Conservation (phyloP, 768 basidiomycete genomes). For the Lyophyllum semitale region DNA sequence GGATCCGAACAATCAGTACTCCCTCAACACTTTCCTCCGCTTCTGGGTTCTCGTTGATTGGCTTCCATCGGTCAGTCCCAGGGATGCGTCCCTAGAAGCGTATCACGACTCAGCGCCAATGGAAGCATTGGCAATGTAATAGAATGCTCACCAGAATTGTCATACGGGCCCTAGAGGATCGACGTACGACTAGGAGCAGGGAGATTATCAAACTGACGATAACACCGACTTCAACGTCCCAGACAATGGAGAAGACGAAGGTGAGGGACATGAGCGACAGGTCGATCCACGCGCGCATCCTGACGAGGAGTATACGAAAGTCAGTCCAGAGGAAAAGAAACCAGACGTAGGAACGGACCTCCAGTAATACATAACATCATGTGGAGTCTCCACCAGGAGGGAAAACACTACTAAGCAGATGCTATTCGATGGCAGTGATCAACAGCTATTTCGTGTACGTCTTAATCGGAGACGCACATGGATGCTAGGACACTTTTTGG, state of each 20-base stretch:
- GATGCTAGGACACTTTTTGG: constrained; percentile 91
- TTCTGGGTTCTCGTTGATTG: constrained; percentile 85
- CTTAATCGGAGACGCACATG: constrained; percentile 54
- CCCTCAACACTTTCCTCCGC: constrained; percentile 81
- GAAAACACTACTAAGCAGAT: constrained; percentile 85
- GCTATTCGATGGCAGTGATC: constrained; percentile 37
- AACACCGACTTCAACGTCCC: constrained; percentile 92
- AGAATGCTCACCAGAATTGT: constrained; percentile 71
- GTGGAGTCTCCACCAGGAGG: constrained; percentile 82
- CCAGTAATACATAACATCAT: constrained; percentile 86
- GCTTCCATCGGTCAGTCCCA: constrained; percentile 87
- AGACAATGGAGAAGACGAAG: constrained; percentile 83
- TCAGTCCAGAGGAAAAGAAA: background rate
- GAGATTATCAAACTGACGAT: constrained; percentile 88
- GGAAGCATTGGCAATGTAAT: background rate
- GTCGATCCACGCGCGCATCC: constrained; percentile 94
- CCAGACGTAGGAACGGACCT: constrained; percentile 45
- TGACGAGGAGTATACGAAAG: constrained; percentile 25
- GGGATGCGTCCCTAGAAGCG: constrained; percentile 75
- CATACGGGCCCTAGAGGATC: constrained; percentile 88
- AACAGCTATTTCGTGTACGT: background rate
- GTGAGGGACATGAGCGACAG: constrained; percentile 85
- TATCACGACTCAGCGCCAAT: background rate
- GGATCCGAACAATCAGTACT: constrained; percentile 83
- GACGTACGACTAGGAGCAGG: constrained; percentile 84